These are phyloP conservation scores for Apophysomyces trapeziformis DNA, from an alignment of 371 early-diverging fungal species.

Conservation along the genomic window DNA sequence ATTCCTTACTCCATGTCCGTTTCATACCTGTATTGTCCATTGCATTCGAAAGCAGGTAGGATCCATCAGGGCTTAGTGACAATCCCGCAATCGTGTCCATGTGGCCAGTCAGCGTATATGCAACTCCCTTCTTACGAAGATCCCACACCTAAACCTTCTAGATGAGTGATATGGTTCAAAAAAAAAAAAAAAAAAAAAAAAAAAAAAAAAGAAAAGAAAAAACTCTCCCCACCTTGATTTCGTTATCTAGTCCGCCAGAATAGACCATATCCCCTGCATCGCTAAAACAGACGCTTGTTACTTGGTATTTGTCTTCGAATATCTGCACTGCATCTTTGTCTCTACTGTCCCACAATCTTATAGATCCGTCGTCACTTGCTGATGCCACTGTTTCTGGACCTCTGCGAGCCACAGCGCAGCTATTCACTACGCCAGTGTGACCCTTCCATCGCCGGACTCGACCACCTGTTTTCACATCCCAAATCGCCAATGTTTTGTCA, in stretches of 20 bases:
- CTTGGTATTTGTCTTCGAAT: constrained; percentile 74
- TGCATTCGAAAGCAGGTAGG: constrained; percentile 77
- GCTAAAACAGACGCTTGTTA: constrained; percentile 80
- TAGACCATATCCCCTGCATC: constrained; percentile 84
- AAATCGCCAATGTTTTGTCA: constrained; percentile 75
- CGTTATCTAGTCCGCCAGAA: constrained; percentile 91
- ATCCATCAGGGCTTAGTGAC: constrained; percentile 83
- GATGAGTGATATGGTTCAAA: background rate
- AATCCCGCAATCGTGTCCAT: constrained; percentile 91
- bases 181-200: too few relatives aligned
- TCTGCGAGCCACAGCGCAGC: constrained; percentile 63
- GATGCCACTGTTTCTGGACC: constrained; percentile 74
- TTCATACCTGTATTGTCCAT: constrained; percentile 89
- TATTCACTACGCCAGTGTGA: constrained; percentile 80
- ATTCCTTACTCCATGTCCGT: background rate
- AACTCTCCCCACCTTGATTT: constrained; percentile 62
- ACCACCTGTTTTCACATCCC: constrained; percentile 79
- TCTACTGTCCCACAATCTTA: constrained; percentile 81
- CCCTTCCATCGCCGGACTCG: constrained; percentile 76
- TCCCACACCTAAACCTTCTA: constrained; percentile 73
- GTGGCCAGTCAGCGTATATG: constrained; percentile 82
- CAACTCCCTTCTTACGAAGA: constrained; percentile 71
- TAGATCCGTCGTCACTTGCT: constrained; percentile 78
- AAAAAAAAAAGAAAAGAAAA: too few relatives aligned
- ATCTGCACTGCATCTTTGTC: constrained; percentile 75